Conservation (phyloP, 2,329 filamentous ascomycete genomes). For the Coniochaeta hoffmannii region DNA sequence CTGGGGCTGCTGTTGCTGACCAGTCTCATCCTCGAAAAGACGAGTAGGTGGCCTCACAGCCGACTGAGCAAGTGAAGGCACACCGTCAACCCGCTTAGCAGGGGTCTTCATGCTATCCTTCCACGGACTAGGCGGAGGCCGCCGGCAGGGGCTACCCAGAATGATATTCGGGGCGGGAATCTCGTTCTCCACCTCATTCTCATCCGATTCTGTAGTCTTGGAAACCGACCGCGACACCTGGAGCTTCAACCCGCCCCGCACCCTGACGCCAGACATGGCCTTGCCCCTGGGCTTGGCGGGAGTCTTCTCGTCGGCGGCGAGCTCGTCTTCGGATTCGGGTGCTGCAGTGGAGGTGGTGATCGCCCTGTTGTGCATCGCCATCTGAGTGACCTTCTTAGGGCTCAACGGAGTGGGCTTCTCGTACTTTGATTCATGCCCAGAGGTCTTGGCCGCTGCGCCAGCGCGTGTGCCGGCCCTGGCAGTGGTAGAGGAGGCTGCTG, state of each 20-base stretch:
- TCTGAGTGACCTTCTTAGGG: conserved; percentile 58
- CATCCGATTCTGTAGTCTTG: conserved; percentile 19
- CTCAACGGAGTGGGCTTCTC: conserved; percentile 43
- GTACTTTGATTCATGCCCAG: conserved; percentile 21
- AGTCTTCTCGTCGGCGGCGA: conserved; percentile 42
- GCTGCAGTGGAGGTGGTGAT: conserved; percentile 37
- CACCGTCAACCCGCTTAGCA: conserved; percentile 43
- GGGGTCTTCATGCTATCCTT: conserved; percentile 51
- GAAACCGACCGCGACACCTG: conserved; percentile 21
- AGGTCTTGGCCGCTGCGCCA: conserved; percentile 12
- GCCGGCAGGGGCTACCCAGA: conserved; percentile 49
- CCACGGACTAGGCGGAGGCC: conserved; percentile 41
- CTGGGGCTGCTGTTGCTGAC: conserved; percentile 15
- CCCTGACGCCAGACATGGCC: neutral
- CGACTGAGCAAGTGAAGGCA: conserved; percentile 18
- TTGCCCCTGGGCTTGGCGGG: conserved; percentile 41
- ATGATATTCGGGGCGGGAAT: conserved; percentile 26
- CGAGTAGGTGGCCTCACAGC: conserved; percentile 7
- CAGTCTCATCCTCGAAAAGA: neutral
- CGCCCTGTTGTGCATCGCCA: conserved; percentile 37
- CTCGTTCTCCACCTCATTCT: conserved; percentile 16
- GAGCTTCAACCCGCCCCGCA: conserved; percentile 48
- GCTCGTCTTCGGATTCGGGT: conserved; percentile 50
- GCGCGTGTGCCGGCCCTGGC: conserved; percentile 5
- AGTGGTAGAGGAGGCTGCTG: conserved; percentile 14